These are phyloP conservation scores for Tetrahymena thermophila DNA, from an alignment of 73 alveolate species.

Conservation along the genomic window DNA sequence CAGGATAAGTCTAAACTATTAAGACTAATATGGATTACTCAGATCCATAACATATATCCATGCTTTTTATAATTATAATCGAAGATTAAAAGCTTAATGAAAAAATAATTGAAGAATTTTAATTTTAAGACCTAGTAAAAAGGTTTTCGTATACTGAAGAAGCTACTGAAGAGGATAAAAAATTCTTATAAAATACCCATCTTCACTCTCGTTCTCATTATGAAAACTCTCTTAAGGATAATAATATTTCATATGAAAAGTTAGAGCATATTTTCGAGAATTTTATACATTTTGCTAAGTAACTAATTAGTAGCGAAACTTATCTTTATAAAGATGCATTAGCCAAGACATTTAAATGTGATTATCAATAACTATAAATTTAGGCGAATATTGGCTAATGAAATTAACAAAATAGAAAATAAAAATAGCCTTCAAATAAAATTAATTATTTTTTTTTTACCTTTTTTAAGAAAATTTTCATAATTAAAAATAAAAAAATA, in stretches of 20 bases:
- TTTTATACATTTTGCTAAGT: background rate
- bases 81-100: background rate
- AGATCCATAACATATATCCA: background rate
- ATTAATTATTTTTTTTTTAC: no score
- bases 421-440: background rate
- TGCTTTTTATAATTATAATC: background rate
- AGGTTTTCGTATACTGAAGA: background rate
- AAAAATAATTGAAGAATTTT: background rate
- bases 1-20: background rate
- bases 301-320: background rate
- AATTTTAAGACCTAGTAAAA: background rate
- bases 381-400: background rate
- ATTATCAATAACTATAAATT: background rate
- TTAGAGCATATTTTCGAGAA: background rate
- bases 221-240: background rate
- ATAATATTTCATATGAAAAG: background rate
- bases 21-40: background rate
- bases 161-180: background rate
- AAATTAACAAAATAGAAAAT: background rate
- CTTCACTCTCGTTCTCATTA: background rate
- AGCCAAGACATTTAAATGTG: background rate
- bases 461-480: no score
- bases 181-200: background rate
- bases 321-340: background rate
- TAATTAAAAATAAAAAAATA: no score